Evolutionary conservation across 2,329 filamentous ascomycete species (phyloP), one percentile per base, ranked within the genome.

Genomic region (Epichloe uncinata): DNA sequence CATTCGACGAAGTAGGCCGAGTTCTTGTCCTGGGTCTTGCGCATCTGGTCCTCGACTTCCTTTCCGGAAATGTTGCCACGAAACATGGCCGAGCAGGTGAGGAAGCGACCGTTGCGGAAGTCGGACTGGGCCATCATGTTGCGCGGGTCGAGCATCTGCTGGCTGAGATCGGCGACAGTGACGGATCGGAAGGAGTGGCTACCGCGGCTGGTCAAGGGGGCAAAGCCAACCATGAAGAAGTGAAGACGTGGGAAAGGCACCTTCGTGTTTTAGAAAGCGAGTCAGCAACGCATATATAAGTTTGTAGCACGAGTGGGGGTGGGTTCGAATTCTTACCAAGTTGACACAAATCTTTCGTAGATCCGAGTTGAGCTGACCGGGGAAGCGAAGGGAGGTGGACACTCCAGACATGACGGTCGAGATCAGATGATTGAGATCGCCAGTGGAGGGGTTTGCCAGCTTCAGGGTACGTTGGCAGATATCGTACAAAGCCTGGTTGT

Each of bases 51-150:
- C 79, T 98, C 93, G 55, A 97, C 91, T 77, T 97, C 93, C 83
- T 97, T 97, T 90, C 97, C 97, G 69, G 90, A 94, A 69, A 97
- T 88, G 80, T 95, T 95, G 67, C 93, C 93, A 73, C 93, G 91
- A 88, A 97, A 98, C 75, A 97, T 95, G 70, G 93, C 90, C 71
- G 86, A 97, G 85, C 93, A 98, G 63, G 93, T 98, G 66, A 97
- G 83, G 80, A 97, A 98, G 66, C 93, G 91, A 71, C 93, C 93
- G 73, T 97, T 97, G 66, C 93, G 88, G 88, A 97, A 97, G 78
- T 98, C 93, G 57, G 90, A 94, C 58, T 93, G 93, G 75, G 93
- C 93, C 93, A 98, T 97, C 91, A 97, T 98, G 85, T 98, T 98
- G 88, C 97, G 97, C 65, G 93, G 90, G 78, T 98, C 93, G 79